Conservation (phyloP, 345 rosid genomes). For the Hibiscus mutabilis region DNA sequence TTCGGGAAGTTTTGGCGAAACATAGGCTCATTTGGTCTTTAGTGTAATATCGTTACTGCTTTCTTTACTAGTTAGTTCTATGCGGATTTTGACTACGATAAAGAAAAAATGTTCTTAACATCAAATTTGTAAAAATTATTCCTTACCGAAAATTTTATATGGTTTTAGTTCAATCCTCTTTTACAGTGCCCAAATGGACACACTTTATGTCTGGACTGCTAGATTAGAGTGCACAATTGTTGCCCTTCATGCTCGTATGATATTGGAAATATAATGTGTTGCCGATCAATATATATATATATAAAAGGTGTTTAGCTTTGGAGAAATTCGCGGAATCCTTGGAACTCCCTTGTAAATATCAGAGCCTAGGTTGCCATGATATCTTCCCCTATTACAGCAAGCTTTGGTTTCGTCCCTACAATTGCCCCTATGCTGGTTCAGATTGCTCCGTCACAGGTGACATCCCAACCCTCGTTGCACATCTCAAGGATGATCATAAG, state of each 20-base stretch:
- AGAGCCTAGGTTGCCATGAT: constrained; percentile 48
- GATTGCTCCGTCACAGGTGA: constrained; percentile 64
- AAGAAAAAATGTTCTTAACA: background rate
- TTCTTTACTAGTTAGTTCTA: background rate
- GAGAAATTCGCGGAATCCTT: constrained; percentile 61
- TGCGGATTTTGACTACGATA: background rate
- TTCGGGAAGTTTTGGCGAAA: no score
- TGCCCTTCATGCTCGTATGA: constrained; percentile 52
- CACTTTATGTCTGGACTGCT: constrained; percentile 49
- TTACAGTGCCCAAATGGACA: constrained; percentile 64
- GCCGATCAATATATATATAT: no score
- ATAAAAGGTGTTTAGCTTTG: constrained; percentile 59
- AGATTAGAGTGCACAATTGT: constrained; percentile 49
- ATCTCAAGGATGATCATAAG: constrained; percentile 75
- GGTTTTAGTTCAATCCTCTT: constrained; percentile 1
- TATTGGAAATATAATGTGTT: constrained; percentile 62
- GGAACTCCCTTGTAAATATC: constrained; percentile 56
- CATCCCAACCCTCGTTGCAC: constrained; percentile 51
- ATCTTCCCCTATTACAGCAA: constrained; percentile 55
- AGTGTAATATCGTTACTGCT: background rate
- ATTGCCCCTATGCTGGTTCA: constrained; percentile 72
- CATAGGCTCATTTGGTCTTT: background rate
- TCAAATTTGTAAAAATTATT: background rate
- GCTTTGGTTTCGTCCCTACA: constrained; percentile 50
- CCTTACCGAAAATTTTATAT: background rate